Conservation (phyloP, 768 basidiomycete genomes). For the Auriscalpium microsporum region DNA sequence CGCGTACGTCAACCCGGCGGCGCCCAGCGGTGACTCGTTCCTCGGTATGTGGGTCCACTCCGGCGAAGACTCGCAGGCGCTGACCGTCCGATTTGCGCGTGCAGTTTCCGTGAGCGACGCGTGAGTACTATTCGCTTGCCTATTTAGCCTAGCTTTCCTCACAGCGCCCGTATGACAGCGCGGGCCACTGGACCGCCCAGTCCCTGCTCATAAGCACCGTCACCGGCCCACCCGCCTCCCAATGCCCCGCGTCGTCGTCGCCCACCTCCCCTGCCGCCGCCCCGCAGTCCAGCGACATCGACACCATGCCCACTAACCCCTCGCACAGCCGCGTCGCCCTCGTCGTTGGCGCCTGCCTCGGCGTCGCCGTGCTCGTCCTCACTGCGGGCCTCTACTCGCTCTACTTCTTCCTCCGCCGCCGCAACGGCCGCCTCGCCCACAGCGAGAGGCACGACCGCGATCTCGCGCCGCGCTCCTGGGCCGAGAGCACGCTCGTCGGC, state of each 20-base stretch:
- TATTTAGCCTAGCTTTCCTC: not conserved
- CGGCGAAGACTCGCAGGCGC: too few species aligned
- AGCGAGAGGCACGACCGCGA: slow-evolving; percentile 11
- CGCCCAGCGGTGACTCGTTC: slow-evolving; percentile 19
- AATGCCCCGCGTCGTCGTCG: not conserved
- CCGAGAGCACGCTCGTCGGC: not conserved
- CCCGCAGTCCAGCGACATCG: slow-evolving; percentile 15
- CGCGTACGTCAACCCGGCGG: slow-evolving; percentile 36
- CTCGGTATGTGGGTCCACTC: too few species aligned
- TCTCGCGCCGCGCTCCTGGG: slow-evolving; percentile 7
- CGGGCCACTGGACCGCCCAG: slow-evolving; percentile 28
- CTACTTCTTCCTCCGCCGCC: slow-evolving; percentile 17
- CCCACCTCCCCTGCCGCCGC: not conserved
- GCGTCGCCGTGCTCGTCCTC: slow-evolving; percentile 22
- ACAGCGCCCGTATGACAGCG: slow-evolving; percentile 20
- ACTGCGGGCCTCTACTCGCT: slow-evolving; percentile 14
- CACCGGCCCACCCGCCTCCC: not conserved
- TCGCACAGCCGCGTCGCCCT: slow-evolving; percentile 11
- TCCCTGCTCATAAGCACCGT: slow-evolving; percentile 14
- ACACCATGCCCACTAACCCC: slow-evolving; percentile 10
- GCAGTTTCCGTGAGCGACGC: slow-evolving; percentile 33
- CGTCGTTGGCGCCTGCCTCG: slow-evolving; percentile 26
- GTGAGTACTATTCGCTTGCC: slow-evolving; percentile 27
- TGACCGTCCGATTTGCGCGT: not conserved
- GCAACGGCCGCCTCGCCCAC: not conserved